These are phyloP conservation scores for Chrysanthemum makinoi DNA, from an alignment of 129 eudicot genomes.

Conservation along the genomic window DNA sequence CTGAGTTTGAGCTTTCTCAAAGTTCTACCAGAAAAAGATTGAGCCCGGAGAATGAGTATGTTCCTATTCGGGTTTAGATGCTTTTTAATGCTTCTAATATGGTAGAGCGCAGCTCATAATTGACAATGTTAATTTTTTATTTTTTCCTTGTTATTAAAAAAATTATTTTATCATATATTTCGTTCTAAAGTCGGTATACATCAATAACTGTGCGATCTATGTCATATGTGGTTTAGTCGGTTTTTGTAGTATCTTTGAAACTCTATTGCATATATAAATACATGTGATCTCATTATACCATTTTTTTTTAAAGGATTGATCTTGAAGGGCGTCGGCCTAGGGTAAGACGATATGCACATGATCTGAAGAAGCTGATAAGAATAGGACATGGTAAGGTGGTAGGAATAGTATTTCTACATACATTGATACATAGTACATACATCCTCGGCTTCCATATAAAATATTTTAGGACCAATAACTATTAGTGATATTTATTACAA, in stretches of 20 bases:
- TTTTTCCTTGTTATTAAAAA: neutral
- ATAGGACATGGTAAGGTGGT: constrained; percentile 86
- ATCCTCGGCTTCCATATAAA: neutral
- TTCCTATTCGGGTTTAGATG: constrained; percentile 11
- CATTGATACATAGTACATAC: neutral
- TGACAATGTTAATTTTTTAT: neutral
- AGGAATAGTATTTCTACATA: constrained; percentile 8
- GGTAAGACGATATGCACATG: constrained; percentile 77
- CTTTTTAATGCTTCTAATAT: neutral
- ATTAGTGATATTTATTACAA: neutral
- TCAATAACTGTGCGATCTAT: neutral
- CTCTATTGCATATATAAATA: constrained; percentile 14
- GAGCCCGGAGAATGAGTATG: constrained; percentile 77
- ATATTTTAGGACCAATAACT: neutral
- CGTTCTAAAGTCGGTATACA: neutral
- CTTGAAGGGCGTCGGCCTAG: constrained; percentile 88
- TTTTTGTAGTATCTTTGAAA: constrained; percentile 2
- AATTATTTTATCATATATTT: neutral
- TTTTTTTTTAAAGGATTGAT: constrained; percentile 63
- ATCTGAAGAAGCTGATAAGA: constrained; percentile 73
- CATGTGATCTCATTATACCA: constrained; percentile 19
- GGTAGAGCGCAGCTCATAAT: neutral
- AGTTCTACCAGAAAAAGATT: constrained; percentile 67
- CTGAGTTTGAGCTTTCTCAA: constrained; percentile 77
- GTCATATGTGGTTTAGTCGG: neutral